Base-by-base conservation (phyloP, 1,139 yeast genomes). In the Meyerozyma carpophila region DNA sequence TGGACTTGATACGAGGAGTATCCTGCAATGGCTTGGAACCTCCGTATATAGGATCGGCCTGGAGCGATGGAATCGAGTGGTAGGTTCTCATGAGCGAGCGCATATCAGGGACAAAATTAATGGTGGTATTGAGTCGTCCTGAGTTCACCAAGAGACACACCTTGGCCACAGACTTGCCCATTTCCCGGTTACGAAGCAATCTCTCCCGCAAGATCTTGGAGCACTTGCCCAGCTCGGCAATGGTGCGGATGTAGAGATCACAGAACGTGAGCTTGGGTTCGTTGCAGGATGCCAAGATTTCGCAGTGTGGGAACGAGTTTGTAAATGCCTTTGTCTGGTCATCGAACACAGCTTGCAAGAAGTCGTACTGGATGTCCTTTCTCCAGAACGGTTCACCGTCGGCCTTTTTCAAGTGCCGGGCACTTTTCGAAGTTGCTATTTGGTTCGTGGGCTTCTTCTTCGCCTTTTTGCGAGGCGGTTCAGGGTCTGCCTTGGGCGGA, bases 71-170 rank as follows among this genome's bases (percentile, higher is more conserved):
- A 32, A 93, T 88, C 11, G 96, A 86, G 62, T 91, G 97, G 59
- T 86, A 93, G 0, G 97, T 91, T 54, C 98, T 73, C 52, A 91
- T 72, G 49, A 91, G 93, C 0, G 96, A 89, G 52, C 90, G 84
- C 98, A 91, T 91, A 59, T 90, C 97, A n/a, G 95, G 90, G 44
- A 89, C 95, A 59, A 91, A 93, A 63, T 91, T 91, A 43, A 93
- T 83, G 5, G 98, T 93, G 2, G 98, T 93, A 66, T 93, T 93
- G 82, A 93, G 82, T 50, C 98, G 73, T 4, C 98, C 98, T 39
- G 90, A 82, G 59, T 93, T 93, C 25, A 93, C 98, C 50, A 93
- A 71, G 38, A 93, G 66, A 51, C 96, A 88, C 27, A 89, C 84
- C 74, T 88, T 82, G 43, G 90, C 87, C 41, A 89, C 89, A 13